A percentile compares a stretch with the other conserved stretches of the same genome.
Evolutionary conservation across 2,329 filamentous ascomycete species (phyloP).

Genomic region (Xylariaceae sp.): DNA sequence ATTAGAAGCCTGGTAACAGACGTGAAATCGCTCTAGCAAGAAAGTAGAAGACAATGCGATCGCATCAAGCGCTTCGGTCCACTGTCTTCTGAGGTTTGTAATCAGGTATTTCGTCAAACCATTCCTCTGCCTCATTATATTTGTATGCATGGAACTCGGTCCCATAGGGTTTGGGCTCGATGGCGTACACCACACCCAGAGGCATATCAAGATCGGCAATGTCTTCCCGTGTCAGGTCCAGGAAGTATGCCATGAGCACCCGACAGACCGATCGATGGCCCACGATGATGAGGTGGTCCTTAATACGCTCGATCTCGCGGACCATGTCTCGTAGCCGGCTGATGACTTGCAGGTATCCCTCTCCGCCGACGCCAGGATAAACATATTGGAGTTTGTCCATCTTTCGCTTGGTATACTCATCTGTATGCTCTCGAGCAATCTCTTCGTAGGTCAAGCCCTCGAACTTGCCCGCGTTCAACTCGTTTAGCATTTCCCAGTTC

Average conservation of each 20-base stretch:
- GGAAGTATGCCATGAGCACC: slow-evolving; percentile 94
- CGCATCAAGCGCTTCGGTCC: slow-evolving; percentile 34
- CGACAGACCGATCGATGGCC: slow-evolving; percentile 89
- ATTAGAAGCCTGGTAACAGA: slow-evolving; percentile 13
- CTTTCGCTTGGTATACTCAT: slow-evolving; percentile 77
- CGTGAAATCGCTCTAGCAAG: too few relatives aligned
- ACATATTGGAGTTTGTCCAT: slow-evolving; percentile 92
- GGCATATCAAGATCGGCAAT: slow-evolving; percentile 94
- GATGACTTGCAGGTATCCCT: slow-evolving; percentile 96
- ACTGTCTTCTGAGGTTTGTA: slow-evolving; percentile 68
- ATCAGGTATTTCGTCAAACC: slow-evolving; percentile 82
- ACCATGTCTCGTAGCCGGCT: slow-evolving; percentile 93
- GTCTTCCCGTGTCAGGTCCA: slow-evolving; percentile 82
- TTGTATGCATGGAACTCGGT: slow-evolving; percentile 95
- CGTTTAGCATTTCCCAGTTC: slow-evolving; percentile 96
- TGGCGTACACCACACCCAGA: slow-evolving; percentile 86
- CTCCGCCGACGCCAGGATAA: slow-evolving; percentile 91
- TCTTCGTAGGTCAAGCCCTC: slow-evolving; percentile 94
- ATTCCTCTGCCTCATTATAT: slow-evolving; percentile 73
- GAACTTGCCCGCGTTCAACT: slow-evolving; percentile 88
- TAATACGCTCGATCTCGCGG: slow-evolving; percentile 94
- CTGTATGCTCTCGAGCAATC: slow-evolving; percentile 72
- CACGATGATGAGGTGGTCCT: slow-evolving; percentile 88
- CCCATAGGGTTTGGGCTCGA: slow-evolving; percentile 96
- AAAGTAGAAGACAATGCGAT: not conserved